phyloP scores from a whole-genome alignment of 75 land plant genomes.

The Selaginella moellendorffii region DNA sequence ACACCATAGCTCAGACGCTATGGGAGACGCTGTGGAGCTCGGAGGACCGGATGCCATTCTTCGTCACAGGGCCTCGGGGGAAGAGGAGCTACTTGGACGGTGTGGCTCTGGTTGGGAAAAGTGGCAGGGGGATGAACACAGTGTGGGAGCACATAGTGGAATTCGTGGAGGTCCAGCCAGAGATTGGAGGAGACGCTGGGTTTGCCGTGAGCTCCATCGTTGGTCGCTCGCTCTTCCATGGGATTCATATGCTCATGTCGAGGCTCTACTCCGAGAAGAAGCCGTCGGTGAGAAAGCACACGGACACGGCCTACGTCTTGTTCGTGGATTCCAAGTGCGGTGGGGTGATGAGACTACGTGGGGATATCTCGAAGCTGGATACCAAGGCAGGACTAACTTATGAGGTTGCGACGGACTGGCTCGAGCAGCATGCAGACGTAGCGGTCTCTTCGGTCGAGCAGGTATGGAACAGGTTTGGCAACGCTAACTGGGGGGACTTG shows the following conservation, averaged over 20 bases:
- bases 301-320: slow-evolving; percentile 40
- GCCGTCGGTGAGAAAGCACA: slow-evolving; percentile 9
- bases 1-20: slow-evolving; percentile 37
- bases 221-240: slow-evolving; percentile 65
- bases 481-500: slow-evolving; percentile 60
- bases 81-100: slow-evolving; percentile 27
- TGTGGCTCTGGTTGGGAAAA: slow-evolving; percentile 39
- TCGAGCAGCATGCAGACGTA: slow-evolving; percentile 35
- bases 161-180: slow-evolving; percentile 40
- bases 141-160: slow-evolving; percentile 55
- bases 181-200: slow-evolving; percentile 15
- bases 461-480: slow-evolving; percentile 72
- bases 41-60: slow-evolving; percentile 62
- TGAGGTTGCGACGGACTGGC: slow-evolving; percentile 45
- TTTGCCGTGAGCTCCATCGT: slow-evolving; percentile 15
- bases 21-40: slow-evolving; percentile 71
- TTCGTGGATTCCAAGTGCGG: slow-evolving; percentile 51
- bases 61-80: slow-evolving; percentile 43
- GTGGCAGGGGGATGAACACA: slow-evolving; percentile 20
- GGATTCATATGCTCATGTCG: slow-evolving; percentile 46
- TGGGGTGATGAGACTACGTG: slow-evolving; percentile 47
- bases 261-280: slow-evolving; percentile 32
- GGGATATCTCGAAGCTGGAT: slow-evolving; percentile 46
- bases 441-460: slow-evolving; percentile 40
- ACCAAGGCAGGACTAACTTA: slow-evolving; percentile 31